These are phyloP conservation scores for Xylaria sp. DNA, from an alignment of 2,329 filamentous ascomycete species.

Conservation along the genomic window DNA sequence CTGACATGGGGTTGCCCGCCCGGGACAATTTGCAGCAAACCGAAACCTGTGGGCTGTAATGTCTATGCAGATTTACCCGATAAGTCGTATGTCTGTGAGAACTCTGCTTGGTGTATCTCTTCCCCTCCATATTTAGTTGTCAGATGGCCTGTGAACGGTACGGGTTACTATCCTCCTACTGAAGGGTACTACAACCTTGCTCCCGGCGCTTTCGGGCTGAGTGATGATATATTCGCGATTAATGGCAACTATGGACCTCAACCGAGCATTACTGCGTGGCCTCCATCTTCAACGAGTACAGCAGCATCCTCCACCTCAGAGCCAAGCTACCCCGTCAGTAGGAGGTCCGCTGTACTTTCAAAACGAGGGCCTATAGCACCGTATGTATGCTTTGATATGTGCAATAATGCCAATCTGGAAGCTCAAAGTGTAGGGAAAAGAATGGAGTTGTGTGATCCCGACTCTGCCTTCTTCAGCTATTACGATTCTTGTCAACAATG, in stretches of 20 bases:
- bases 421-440: slow-evolving; percentile 60
- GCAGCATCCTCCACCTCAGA: slow-evolving; percentile 4
- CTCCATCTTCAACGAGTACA: slow-evolving; percentile 42
- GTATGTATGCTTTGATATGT: slow-evolving; percentile 61
- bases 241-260: slow-evolving; percentile 68
- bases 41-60: slow-evolving; percentile 61
- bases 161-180: slow-evolving; percentile 62
- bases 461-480: slow-evolving; percentile 55
- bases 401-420: slow-evolving; percentile 61
- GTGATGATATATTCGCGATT: slow-evolving; percentile 68
- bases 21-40: slow-evolving; percentile 63
- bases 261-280: slow-evolving; percentile 56
- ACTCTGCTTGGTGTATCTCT: slow-evolving; percentile 55
- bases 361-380: slow-evolving; percentile 58
- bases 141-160: slow-evolving; percentile 58
- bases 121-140: slow-evolving; percentile 53
- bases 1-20: slow-evolving; percentile 65
- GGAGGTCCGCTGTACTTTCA: slow-evolving; percentile 35
- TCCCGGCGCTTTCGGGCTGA: slow-evolving; percentile 69
- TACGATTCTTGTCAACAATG: slow-evolving; percentile 57
- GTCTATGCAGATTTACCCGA: slow-evolving; percentile 61
- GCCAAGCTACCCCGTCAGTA: slow-evolving; percentile 1
- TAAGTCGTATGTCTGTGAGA: slow-evolving; percentile 58
- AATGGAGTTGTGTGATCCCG: slow-evolving; percentile 55
- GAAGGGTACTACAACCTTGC: slow-evolving; percentile 73